A percentile compares a stretch with the other conserved stretches of the same genome.
Evolutionary conservation across 1,284 basidiomycete genomes (phyloP).

Genomic region (Malassezia obtusa): DNA sequence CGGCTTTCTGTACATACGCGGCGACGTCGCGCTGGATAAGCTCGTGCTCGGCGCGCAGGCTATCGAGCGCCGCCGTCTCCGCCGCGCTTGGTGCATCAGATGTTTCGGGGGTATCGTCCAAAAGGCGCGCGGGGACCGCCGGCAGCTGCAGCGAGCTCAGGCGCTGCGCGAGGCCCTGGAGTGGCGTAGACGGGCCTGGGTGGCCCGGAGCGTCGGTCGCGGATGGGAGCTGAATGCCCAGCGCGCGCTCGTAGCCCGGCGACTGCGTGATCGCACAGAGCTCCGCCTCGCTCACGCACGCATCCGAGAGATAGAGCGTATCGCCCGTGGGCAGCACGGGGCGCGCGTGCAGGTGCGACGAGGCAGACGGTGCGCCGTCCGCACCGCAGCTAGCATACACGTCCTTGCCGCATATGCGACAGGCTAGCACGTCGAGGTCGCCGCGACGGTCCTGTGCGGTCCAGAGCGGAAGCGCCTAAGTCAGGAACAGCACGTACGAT

Average conservation of each 20-base stretch:
- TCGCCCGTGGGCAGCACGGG: not conserved
- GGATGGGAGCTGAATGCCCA: not conserved
- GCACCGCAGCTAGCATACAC: constrained; percentile 1
- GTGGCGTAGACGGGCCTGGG: not conserved
- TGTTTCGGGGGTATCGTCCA: too few species aligned
- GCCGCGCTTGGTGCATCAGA: too few species aligned
- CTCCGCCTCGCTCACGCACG: not conserved
- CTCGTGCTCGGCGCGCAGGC: too few species aligned
- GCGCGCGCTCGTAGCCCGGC: not conserved
- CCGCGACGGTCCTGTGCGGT: not conserved
- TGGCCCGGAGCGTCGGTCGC: not conserved
- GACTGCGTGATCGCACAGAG: not conserved
- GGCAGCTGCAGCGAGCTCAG: not conserved
- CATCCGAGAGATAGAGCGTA: not conserved
- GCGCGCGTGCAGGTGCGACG: not conserved
- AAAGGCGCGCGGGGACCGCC: too few species aligned
- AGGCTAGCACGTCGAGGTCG: not conserved
- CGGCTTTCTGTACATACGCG: too few species aligned
- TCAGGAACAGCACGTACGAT: not conserved
- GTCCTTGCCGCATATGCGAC: not conserved
- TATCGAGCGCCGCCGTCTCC: too few species aligned
- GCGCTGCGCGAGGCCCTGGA: not conserved
- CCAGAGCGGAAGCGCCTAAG: not conserved
- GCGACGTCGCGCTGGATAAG: too few species aligned
- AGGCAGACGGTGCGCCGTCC: too few species aligned